These are phyloP conservation scores for Salix koriyanagi DNA, from an alignment of 345 rosid species.

Conservation along the genomic window DNA sequence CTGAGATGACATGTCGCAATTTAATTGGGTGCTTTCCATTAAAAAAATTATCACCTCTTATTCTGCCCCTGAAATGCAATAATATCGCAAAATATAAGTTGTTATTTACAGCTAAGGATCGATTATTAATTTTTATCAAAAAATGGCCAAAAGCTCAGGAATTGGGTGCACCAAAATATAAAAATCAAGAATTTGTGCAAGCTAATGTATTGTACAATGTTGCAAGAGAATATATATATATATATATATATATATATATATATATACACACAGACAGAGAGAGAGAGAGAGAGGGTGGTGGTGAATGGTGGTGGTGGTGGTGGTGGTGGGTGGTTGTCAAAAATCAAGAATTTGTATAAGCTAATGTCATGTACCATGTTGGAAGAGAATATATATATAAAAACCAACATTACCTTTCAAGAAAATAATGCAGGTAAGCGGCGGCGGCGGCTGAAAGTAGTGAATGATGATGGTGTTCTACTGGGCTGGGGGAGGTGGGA, in stretches of 20 bases:
- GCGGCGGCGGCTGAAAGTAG: not conserved
- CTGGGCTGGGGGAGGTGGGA: not conserved
- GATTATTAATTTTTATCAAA: not conserved
- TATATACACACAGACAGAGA: too few relatives aligned
- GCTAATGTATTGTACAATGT: not conserved
- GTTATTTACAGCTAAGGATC: not conserved
- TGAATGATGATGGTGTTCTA: too few relatives aligned
- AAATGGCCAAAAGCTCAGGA: not conserved
- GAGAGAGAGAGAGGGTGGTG: too few relatives aligned
- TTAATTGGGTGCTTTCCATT: conserved; percentile 6
- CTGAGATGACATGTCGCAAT: conserved; percentile 23
- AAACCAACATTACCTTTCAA: not conserved
- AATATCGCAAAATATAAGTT: not conserved
- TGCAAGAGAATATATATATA: not conserved
- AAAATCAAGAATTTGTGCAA: not conserved
- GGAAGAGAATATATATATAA: not conserved
- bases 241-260: too few relatives aligned
- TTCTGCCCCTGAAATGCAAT: not conserved
- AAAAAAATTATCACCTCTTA: not conserved
- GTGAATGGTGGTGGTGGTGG: too few relatives aligned
- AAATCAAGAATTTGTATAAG: not conserved
- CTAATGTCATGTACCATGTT: not conserved
- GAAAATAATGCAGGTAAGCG: not conserved
- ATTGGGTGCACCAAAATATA: not conserved
- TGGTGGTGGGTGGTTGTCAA: too few relatives aligned